Percentiles rank a stretch among this genome's conserved stretches.
Conservation (phyloP, 495 filamentous ascomycete species). For the Mytilinidion resinicola region DNA sequence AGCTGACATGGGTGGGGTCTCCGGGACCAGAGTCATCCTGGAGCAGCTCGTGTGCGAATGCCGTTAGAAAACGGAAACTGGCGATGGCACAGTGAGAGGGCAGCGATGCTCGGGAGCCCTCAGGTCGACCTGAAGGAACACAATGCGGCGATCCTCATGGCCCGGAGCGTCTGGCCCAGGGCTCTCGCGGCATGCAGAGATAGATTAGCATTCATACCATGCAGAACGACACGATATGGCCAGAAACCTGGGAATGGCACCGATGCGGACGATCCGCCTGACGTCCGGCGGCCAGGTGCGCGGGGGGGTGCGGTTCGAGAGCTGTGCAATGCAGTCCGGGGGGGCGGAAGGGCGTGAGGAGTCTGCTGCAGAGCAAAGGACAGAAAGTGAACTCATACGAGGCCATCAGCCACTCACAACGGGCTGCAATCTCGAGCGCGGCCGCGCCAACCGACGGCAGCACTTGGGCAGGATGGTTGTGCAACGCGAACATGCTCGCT, state of each 20-base stretch:
- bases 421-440: neutral
- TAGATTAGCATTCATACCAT: conserved; percentile 3
- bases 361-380: neutral
- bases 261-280: conserved; percentile 14
- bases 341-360: conserved; percentile 9
- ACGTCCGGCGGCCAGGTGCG: conserved; percentile 4
- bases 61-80: conserved; percentile 3
- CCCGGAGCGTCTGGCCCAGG: conserved; percentile 24
- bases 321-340: conserved; percentile 2
- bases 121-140: conserved; percentile 9
- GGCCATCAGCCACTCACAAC: conserved; percentile 8
- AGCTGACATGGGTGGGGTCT: neutral
- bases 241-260: conserved; percentile 22
- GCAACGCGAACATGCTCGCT: conserved; percentile 20
- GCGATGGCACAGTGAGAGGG: conserved; percentile 9
- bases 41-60: neutral
- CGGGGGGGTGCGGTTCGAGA: conserved; percentile 20
- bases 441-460: conserved; percentile 17
- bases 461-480: conserved; percentile 22
- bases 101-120: conserved; percentile 5
- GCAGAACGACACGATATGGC: conserved; percentile 5
- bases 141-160: conserved; percentile 22
- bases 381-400: conserved; percentile 10
- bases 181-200: conserved; percentile 19
- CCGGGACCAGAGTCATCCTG: neutral